These are phyloP conservation scores for Komagataella ulmi DNA, from an alignment of 805 yeast genomes.

Conservation along the genomic window DNA sequence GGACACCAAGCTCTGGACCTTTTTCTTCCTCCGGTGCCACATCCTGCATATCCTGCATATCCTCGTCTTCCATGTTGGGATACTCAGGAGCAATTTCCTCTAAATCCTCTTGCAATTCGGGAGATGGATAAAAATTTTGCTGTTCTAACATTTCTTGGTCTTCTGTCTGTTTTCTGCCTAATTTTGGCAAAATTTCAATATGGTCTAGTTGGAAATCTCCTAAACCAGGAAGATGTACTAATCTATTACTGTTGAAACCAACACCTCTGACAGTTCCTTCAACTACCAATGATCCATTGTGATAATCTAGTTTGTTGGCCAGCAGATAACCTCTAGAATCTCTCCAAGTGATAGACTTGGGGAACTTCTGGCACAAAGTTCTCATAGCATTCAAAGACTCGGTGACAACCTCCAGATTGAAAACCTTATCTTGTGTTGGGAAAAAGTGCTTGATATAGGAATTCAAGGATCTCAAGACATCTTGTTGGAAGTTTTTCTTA, in stretches of 20 bases:
- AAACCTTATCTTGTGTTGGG: slow-evolving; percentile 71
- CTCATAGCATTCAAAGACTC: slow-evolving; percentile 71
- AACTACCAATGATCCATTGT: slow-evolving; percentile 34
- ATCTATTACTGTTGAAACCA: slow-evolving; percentile 65
- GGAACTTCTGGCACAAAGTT: slow-evolving; percentile 71
- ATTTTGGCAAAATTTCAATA: slow-evolving; percentile 34
- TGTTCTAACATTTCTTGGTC: slow-evolving; percentile 8
- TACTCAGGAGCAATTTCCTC: slow-evolving; percentile 50
- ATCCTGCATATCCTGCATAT: slow-evolving; percentile 14
- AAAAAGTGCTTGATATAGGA: slow-evolving; percentile 65
- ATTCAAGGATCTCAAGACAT: slow-evolving; percentile 48
- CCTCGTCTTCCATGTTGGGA: slow-evolving; percentile 16
- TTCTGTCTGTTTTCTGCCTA: slow-evolving; percentile 3
- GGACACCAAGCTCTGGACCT: slow-evolving; percentile 13
- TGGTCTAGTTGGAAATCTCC: slow-evolving; percentile 78
- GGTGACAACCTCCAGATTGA: slow-evolving; percentile 47
- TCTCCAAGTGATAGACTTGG: slow-evolving; percentile 82
- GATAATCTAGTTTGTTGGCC: slow-evolving; percentile 48
- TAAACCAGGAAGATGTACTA: slow-evolving; percentile 76
- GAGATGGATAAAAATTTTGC: slow-evolving; percentile 15
- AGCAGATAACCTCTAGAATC: slow-evolving; percentile 83
- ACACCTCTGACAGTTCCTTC: slow-evolving; percentile 82
- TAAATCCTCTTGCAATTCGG: slow-evolving; percentile 37
- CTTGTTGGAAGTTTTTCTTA: slow-evolving; percentile 65
- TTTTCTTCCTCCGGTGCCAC: slow-evolving; percentile 13